phyloP scores from a whole-genome alignment of 2,329 filamentous ascomycete genomes.

The Trichoderma sp. region DNA sequence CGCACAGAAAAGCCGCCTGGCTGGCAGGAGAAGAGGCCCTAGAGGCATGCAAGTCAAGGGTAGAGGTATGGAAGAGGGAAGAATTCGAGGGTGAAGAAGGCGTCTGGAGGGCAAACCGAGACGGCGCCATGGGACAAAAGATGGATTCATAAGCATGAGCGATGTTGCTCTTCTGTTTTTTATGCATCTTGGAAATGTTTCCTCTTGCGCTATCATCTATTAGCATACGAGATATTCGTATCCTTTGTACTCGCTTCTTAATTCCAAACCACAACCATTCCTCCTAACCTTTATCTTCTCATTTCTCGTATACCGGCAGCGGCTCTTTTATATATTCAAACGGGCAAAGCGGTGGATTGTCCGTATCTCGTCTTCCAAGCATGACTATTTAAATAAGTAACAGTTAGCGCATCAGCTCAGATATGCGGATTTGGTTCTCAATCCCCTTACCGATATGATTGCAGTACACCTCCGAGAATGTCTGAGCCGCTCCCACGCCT shows the following conservation, averaged over 20 bases:
- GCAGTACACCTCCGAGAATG: constrained; percentile 42
- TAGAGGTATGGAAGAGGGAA: constrained; percentile 96
- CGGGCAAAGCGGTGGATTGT: constrained; percentile 40
- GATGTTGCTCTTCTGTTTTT: background rate
- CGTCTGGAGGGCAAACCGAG: constrained; percentile 85
- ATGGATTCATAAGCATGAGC: constrained; percentile 35
- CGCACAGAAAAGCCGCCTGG: constrained; percentile 86
- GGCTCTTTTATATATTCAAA: constrained; percentile 43
- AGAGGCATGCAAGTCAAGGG: constrained; percentile 79
- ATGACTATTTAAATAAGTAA: constrained; percentile 38
- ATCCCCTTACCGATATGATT: constrained; percentile 40
- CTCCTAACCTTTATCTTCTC: background rate
- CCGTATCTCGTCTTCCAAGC: constrained; percentile 36
- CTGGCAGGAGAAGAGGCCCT: constrained; percentile 83
- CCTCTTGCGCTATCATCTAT: constrained; percentile 10
- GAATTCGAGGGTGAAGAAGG: constrained; percentile 78
- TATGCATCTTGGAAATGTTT: constrained; percentile 1
- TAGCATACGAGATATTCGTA: background rate
- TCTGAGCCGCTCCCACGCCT: constrained; percentile 39
- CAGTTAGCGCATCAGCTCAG: too few relatives aligned
- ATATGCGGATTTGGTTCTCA: background rate
- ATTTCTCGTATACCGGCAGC: constrained; percentile 39
- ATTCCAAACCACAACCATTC: background rate
- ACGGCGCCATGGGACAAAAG: constrained; percentile 62
- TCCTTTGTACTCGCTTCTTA: background rate